A percentile compares a stretch with the other conserved stretches of the same genome.
These are phyloP conservation scores for Pythium aquatile DNA, from an alignment of 352 stramenopile species.

Conservation along the genomic window DNA sequence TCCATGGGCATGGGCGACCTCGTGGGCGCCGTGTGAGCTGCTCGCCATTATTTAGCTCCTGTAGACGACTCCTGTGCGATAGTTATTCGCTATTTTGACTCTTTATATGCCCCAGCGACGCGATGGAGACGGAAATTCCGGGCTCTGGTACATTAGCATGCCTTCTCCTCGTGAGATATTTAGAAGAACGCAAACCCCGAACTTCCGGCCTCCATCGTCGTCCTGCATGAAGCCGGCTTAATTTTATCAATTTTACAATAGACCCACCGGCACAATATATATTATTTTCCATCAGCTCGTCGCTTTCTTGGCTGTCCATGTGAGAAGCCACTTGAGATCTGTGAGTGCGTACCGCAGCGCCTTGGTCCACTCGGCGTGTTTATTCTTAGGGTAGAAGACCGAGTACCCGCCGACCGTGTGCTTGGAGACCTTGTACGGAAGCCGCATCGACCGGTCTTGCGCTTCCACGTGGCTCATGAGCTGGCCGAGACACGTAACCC, in stretches of 20 bases:
- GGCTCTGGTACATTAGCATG: conserved; percentile 5
- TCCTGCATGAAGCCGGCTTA: conserved; percentile 1
- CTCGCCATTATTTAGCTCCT: conserved; percentile 26
- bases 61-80: conserved; percentile 20
- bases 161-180: conserved; percentile 1
- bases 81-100: conserved; percentile 18
- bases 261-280: background rate
- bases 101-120: conserved; percentile 1
- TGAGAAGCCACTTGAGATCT: conserved; percentile 71
- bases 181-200: background rate
- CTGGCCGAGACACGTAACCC: conserved; percentile 74
- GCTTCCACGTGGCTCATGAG: conserved; percentile 56
- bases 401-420: conserved; percentile 68
- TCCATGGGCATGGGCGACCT: conserved; percentile 40
- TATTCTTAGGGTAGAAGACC: conserved; percentile 78
- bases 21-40: conserved; percentile 26
- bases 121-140: background rate
- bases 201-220: background rate
- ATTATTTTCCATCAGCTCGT: background rate
- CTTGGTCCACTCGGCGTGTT: conserved; percentile 84
- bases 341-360: conserved; percentile 40
- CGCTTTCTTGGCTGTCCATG: conserved; percentile 43
- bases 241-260: conserved; percentile 10
- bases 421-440: conserved; percentile 83
- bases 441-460: conserved; percentile 52